phyloP scores from a whole-genome alignment of 1,284 basidiomycete species.

The Amylostereum areolatum region DNA sequence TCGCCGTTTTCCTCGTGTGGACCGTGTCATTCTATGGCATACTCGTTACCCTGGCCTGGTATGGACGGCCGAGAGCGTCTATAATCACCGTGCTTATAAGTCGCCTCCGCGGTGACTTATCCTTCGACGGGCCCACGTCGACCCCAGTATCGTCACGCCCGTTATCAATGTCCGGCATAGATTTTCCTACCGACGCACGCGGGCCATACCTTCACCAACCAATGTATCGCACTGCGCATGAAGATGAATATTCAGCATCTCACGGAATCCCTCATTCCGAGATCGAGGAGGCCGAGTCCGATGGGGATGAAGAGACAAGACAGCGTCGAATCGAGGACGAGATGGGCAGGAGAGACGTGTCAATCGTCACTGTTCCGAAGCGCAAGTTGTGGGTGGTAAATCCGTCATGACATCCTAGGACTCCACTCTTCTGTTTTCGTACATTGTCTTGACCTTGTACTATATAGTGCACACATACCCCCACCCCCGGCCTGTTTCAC shows the following conservation, averaged over 20 bases:
- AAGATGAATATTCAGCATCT: slow-evolving; percentile 35
- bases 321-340: slow-evolving; percentile 74
- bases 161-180: slow-evolving; percentile 33
- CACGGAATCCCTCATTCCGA: slow-evolving; percentile 38
- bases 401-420: slow-evolving; percentile 26
- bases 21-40: slow-evolving; percentile 48
- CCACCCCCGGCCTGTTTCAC: no score
- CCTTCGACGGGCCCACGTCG: slow-evolving; percentile 18
- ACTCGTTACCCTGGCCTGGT: slow-evolving; percentile 50
- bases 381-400: slow-evolving; percentile 69
- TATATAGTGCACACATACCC: no score
- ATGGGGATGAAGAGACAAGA: slow-evolving; percentile 64
- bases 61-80: slow-evolving; percentile 50
- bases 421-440: no score
- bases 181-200: slow-evolving; percentile 38
- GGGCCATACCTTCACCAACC: slow-evolving; percentile 63
- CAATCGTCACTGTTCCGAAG: slow-evolving; percentile 73
- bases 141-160: slow-evolving; percentile 28
- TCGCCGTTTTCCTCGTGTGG: slow-evolving; percentile 62
- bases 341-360: slow-evolving; percentile 71
- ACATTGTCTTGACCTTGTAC: no score
- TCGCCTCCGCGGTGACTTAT: slow-evolving; percentile 34
- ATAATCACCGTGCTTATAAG: slow-evolving; percentile 44
- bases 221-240: slow-evolving; percentile 42
- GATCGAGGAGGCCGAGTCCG: slow-evolving; percentile 50